Base-by-base conservation (phyloP, 1,139 yeast species). In the Yamadazyma friedrichii region DNA sequence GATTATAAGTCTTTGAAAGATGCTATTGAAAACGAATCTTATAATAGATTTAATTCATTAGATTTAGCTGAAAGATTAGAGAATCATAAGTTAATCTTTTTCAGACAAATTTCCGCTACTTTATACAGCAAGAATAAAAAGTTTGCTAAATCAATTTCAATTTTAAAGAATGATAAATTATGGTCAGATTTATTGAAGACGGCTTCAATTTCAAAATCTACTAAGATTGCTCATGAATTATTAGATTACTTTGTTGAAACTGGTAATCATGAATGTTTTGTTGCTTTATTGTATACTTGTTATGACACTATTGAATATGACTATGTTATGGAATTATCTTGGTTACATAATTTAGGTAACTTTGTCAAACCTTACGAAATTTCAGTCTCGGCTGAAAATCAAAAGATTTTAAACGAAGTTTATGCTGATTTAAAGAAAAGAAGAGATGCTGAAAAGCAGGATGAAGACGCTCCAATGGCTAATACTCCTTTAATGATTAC, bases 151-250 rank as follows among this genome's bases (percentile, higher is more conserved):
- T 84, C 96, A 41, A 84, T 93, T 60, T 78, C 93, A 2, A 82
- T 93, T 48, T 78, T 91, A 59, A 93, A 93, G 74, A 80, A 85
- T 48, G 98, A 93, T 70, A 89, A 88, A 66, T 74, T 93, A 55
- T 93, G 98, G 98, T 76, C 85, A 49, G 97, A 91, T 62, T 89
- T 96, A 51, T 86, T 94, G 59, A 88, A 82, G 59, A 91, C 98
- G 9, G 96, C 95, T 31, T 81, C 96, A n/a, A 65, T 81, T 43
- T 88, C 97, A 15, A 80, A 79, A 51, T 84, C 84, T 51, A 61
- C 79, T 17, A 89, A 87, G 61, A 84, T 93, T 59, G 91, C 95
- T 24, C 95, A 88, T 62, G 98, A 91, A 46, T 73, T 88, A 51
- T 72, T 93, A 61, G 80, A 85, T 46, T 94, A 93, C 70, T 93